These are phyloP conservation scores for Acer saccharum DNA, from an alignment of 345 rosid genomes.

Conservation along the genomic window DNA sequence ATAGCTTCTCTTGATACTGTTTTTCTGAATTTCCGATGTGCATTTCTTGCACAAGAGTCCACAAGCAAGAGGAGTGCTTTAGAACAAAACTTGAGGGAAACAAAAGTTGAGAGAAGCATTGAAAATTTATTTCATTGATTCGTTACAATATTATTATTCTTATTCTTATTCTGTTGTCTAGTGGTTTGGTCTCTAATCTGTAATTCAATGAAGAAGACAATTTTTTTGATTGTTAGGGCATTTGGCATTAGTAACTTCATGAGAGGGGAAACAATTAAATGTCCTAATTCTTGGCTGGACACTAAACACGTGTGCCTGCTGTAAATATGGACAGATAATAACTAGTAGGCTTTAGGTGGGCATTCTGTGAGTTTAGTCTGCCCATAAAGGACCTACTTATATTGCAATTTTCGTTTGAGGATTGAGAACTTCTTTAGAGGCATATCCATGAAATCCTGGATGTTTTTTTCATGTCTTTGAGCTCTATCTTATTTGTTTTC, in stretches of 20 bases:
- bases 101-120: neutral
- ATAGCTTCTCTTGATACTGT: neutral
- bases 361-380: conserved; percentile 35
- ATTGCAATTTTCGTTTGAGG: conserved; percentile 13
- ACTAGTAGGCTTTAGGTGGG: conserved; percentile 76
- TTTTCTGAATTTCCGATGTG: neutral
- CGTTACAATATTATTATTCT: neutral
- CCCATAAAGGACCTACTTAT: conserved; percentile 60
- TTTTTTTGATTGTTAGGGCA: neutral
- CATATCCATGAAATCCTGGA: neutral
- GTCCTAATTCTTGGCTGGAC: conserved; percentile 87
- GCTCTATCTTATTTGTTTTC: neutral
- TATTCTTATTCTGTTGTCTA: neutral
- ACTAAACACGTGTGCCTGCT: conserved; percentile 64
- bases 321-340: conserved; percentile 73
- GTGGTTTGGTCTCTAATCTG: neutral
- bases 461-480: neutral
- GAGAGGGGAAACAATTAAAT: conserved; percentile 6
- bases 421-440: neutral
- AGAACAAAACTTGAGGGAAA: neutral
- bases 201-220: neutral
- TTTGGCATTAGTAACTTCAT: neutral
- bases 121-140: neutral
- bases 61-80: neutral
- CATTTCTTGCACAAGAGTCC: neutral